Percentiles rank a stretch among this genome's conserved stretches.
Evolutionary conservation across 2,329 filamentous ascomycete species (phyloP).

Genomic region (Aspergillus tanneri): DNA sequence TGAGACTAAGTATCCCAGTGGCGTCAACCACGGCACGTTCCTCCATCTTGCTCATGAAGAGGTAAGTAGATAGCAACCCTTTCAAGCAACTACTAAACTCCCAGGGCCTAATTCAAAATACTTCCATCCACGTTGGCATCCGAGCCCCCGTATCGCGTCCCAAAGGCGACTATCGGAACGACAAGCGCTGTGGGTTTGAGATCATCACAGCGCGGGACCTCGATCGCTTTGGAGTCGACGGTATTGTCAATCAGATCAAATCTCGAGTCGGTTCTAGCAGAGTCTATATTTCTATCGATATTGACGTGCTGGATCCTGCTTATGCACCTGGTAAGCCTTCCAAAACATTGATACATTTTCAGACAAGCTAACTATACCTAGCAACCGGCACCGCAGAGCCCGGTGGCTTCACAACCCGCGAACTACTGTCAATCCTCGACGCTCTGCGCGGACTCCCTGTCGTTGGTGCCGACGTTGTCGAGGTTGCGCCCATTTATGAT

Average conservation of each 20-base stretch:
- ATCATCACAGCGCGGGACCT: constrained; percentile 55
- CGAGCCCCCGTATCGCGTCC: constrained; percentile 52
- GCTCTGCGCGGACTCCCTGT: constrained; percentile 52
- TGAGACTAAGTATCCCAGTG: constrained; percentile 26
- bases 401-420: constrained; percentile 56
- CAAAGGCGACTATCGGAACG: constrained; percentile 53
- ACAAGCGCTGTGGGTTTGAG: constrained; percentile 55
- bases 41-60: constrained; percentile 59
- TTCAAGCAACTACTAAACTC: background rate
- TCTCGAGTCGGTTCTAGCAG: constrained; percentile 47
- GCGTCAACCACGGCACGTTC: constrained; percentile 59
- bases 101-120: constrained; percentile 54
- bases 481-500: constrained; percentile 58
- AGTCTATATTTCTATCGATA: constrained; percentile 58
- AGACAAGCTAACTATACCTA: constrained; percentile 10
- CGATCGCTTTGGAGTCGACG: constrained; percentile 49
- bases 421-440: constrained; percentile 55
- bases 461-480: constrained; percentile 56
- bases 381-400: constrained; percentile 57
- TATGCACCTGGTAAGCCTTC: constrained; percentile 48
- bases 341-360: too few species aligned
- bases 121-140: constrained; percentile 58
- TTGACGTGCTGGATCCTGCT: constrained; percentile 58
- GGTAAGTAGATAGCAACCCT: constrained; percentile 15
- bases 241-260: constrained; percentile 51